phyloP scores from a whole-genome alignment of 192 early-diverging fungal genomes.

The Coemansia sp. region DNA sequence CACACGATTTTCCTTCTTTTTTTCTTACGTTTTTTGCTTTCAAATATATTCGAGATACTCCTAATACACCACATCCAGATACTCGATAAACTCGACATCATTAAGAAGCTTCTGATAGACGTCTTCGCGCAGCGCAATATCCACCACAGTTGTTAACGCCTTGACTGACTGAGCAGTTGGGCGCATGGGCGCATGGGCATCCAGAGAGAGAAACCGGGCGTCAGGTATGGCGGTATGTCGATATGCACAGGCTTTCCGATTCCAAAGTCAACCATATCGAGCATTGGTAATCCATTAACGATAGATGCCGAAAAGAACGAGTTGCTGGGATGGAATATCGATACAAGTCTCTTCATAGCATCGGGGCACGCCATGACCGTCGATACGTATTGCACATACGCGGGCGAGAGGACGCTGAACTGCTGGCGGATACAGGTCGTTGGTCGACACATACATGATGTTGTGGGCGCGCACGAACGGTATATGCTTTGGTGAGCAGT shows the following conservation, averaged over 20 bases:
- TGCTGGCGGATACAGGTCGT: slow-evolving; percentile 35
- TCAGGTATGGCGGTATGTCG: slow-evolving; percentile 35
- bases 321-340: slow-evolving; percentile 27
- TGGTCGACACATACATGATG: slow-evolving; percentile 28
- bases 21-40: not conserved
- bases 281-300: slow-evolving; percentile 27
- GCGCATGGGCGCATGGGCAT: slow-evolving; percentile 21
- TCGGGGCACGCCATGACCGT: slow-evolving; percentile 14
- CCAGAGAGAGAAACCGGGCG: slow-evolving; percentile 45
- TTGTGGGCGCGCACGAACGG: slow-evolving; percentile 2
- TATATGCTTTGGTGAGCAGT: slow-evolving; percentile 3
- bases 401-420: slow-evolving; percentile 8
- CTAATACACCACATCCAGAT: slow-evolving; percentile 17
- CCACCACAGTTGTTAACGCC: slow-evolving; percentile 1
- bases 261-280: slow-evolving; percentile 27
- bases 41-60: not conserved
- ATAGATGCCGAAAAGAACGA: slow-evolving; percentile 42
- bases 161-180: not conserved
- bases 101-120: slow-evolving; percentile 12
- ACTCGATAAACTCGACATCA: slow-evolving; percentile 31
- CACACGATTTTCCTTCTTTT: not conserved
- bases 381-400: slow-evolving; percentile 8
- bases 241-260: slow-evolving; percentile 25
- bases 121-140: slow-evolving; percentile 26
- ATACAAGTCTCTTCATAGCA: slow-evolving; percentile 10